Evolutionary conservation across 2,329 filamentous ascomycete genomes (phyloP), one percentile per base, ranked within the genome.

Genomic region (Hyphodiscus sp.): DNA sequence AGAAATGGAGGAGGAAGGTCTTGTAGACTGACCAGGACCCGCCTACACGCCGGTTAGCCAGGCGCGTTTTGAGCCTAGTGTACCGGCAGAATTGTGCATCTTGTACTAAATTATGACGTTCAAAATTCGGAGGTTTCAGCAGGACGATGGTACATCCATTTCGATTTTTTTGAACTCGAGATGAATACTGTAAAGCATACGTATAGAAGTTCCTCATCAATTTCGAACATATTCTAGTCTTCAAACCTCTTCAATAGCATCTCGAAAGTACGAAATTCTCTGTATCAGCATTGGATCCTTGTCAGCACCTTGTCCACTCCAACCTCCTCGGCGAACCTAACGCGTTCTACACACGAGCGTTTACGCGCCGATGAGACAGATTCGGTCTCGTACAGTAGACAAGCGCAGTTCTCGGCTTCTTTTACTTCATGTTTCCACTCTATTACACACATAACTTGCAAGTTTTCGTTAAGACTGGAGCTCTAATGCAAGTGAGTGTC

Each of bases 351-450:
- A 38, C 29, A 42, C 29, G 45, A 50, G 33, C 13, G 47, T 48
- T 47, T 59, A 61, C 55, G 59, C 59, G 57, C 57, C 51, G 49
- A 56, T 53, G 58, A 58, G 49, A 62, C 60, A 58, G 55, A 58
- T 58, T 53, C 51, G 56, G 58, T 56, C 54, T 58, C 55, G 55
- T 46, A 58, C 51, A 56, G 38, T 19, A 44, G 50, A 44, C 45
- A 20, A 46, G 42, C 53, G 26, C 41, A 41, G 45, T 45, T 44
- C 44, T 51, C 47, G 50, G 46, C 52, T 50, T 51, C 18, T 48
- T 26, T 33, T 30, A 15, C 30, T 29, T 45, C 45, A 45, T 41
- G 26, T 48, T 41, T 49, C 51, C 55, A 58, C 58, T 54, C 11
- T 29, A 18, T n/a, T 41, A 19, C 49, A 49, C 49, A 55, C 33